A percentile compares a stretch with the other conserved stretches of the same genome.
phyloP scores from a whole-genome alignment of 768 basidiomycete species.

The Pulveroboletus sp. region DNA sequence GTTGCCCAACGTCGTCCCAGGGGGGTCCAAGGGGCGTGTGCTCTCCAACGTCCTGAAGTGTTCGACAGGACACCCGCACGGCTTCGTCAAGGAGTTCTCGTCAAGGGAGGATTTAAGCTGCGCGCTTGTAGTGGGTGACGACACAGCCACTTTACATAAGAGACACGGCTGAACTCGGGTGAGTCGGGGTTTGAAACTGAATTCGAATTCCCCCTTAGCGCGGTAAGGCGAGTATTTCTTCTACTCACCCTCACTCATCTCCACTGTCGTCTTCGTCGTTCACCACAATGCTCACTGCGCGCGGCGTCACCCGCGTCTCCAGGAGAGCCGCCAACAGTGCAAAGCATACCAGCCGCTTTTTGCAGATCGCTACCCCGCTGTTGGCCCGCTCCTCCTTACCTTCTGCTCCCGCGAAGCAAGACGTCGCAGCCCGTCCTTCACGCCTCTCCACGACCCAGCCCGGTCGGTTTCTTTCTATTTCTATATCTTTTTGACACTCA shows the following conservation, averaged over 20 bases:
- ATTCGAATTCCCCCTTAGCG: constrained; percentile 18
- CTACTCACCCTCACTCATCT: constrained; percentile 15
- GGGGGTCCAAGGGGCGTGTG: no score
- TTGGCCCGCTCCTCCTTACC: constrained; percentile 49
- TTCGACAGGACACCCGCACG: background rate
- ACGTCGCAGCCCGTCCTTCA: constrained; percentile 45
- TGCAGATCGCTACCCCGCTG: constrained; percentile 66
- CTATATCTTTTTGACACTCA: background rate
- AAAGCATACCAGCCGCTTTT: constrained; percentile 74
- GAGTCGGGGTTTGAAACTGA: constrained; percentile 27
- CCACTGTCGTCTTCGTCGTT: constrained; percentile 28
- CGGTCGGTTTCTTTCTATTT: constrained; percentile 39
- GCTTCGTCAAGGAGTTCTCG: background rate
- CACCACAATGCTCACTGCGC: constrained; percentile 76
- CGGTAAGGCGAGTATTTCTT: constrained; percentile 31
- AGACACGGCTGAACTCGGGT: constrained; percentile 28
- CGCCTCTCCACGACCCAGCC: constrained; percentile 45
- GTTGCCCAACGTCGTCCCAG: no score
- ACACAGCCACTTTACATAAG: constrained; percentile 20
- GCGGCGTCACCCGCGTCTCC: constrained; percentile 83
- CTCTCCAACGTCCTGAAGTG: background rate
- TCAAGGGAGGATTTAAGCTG: background rate
- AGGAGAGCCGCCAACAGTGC: constrained; percentile 75
- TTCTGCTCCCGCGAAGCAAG: constrained; percentile 41
- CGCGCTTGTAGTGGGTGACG: background rate